Conservation (phyloP, 345 rosid genomes). For the Salix viminalis region DNA sequence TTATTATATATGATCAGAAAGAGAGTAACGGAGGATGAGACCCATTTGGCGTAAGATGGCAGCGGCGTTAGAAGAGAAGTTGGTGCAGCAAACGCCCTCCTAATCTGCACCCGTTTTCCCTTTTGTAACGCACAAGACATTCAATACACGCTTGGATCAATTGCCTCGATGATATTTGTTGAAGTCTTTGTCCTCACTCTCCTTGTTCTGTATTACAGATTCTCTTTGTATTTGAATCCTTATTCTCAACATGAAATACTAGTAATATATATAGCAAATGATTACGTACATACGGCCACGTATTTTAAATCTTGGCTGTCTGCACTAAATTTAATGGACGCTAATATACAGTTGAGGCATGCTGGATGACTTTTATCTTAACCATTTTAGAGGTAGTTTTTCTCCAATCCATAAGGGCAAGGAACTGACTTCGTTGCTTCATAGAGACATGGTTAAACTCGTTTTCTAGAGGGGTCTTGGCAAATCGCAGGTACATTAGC, state of each 20-base stretch:
- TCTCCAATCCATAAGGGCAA: no score
- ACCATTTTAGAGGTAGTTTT: no score
- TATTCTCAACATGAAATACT: background rate
- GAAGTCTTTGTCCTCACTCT: conserved; percentile 12
- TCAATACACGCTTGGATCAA: conserved; percentile 17
- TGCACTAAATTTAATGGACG: no score
- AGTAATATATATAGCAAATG: conserved; percentile 11
- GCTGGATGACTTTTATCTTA: no score
- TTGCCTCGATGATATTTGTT: conserved; percentile 21
- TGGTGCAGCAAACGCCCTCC: conserved; percentile 41
- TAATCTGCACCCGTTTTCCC: conserved; percentile 14
- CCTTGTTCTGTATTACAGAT: conserved; percentile 15
- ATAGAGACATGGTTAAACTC: no score
- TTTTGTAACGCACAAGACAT: conserved; percentile 11
- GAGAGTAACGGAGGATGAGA: conserved; percentile 14
- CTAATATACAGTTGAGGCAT: no score
- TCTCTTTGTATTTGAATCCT: conserved; percentile 13
- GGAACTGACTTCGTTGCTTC: no score
- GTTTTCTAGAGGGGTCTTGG: no score
- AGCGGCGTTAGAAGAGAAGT: conserved; percentile 25
- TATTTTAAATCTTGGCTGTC: background rate
- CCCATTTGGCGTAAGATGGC: background rate
- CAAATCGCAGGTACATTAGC: no score
- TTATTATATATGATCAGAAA: background rate
- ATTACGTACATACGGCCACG: conserved; percentile 5